These are phyloP conservation scores for Pseudozyma sp. DNA, from an alignment of 1,284 basidiomycete genomes.

Conservation along the genomic window DNA sequence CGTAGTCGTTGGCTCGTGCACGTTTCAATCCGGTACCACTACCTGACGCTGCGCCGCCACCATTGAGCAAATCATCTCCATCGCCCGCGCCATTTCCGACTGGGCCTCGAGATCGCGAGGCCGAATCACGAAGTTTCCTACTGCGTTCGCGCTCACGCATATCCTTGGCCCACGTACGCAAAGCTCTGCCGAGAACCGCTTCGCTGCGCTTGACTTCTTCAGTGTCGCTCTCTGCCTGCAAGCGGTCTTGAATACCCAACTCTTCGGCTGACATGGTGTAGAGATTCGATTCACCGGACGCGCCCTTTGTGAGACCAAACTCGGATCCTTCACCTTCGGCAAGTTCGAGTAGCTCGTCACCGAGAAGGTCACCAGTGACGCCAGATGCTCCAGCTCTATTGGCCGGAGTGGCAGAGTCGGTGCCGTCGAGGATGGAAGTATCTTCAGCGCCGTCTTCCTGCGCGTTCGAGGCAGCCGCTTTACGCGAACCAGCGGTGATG, in stretches of 20 bases:
- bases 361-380: conserved; percentile 33
- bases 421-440: conserved; percentile 19
- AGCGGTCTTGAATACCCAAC: conserved; percentile 40
- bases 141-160: conserved; percentile 42
- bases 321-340: conserved; percentile 42
- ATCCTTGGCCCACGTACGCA: conserved; percentile 42
- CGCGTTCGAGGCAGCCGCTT: conserved; percentile 24
- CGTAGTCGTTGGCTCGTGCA: conserved; percentile 30
- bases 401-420: conserved; percentile 14
- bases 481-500: conserved; percentile 47
- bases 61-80: conserved; percentile 8
- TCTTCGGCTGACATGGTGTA: conserved; percentile 54
- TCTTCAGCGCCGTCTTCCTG: conserved; percentile 41
- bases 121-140: conserved; percentile 30
- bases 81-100: not conserved
- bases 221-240: conserved; percentile 22
- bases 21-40: conserved; percentile 19
- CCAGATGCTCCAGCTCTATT: conserved; percentile 5
- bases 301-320: conserved; percentile 10
- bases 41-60: not conserved
- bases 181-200: conserved; percentile 28
- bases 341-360: conserved; percentile 56
- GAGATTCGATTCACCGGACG: conserved; percentile 23
- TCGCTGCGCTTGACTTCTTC: conserved; percentile 39
- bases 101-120: not conserved